These are phyloP conservation scores for Arthrobotrys conoides DNA, from an alignment of 2,329 filamentous ascomycete genomes.

Conservation along the genomic window DNA sequence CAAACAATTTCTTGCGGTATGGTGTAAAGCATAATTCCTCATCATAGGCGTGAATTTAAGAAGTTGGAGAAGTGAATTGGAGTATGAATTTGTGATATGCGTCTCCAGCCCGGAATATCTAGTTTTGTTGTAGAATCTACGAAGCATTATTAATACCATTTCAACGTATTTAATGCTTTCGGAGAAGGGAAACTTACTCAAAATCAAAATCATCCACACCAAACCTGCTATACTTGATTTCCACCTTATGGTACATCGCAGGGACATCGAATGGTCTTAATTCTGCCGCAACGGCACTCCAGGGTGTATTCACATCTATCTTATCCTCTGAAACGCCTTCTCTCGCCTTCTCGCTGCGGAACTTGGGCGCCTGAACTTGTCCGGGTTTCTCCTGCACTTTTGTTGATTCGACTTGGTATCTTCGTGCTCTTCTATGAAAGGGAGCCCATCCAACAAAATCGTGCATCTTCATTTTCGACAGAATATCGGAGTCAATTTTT, in stretches of 20 bases:
- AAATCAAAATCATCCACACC: slow-evolving; percentile 99
- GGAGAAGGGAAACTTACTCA: slow-evolving; percentile 72
- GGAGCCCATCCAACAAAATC: slow-evolving; percentile 84
- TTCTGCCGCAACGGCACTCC: slow-evolving; percentile 75
- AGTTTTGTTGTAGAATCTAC: slow-evolving; percentile 88
- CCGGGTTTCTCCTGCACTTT: slow-evolving; percentile 75
- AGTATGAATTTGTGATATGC: slow-evolving; percentile 96
- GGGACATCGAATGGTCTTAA: slow-evolving; percentile 75
- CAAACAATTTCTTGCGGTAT: slow-evolving; percentile 87
- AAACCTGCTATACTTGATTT: slow-evolving; percentile 99
- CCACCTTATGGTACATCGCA: slow-evolving; percentile 90
- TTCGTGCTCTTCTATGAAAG: slow-evolving; percentile 79
- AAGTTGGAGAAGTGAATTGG: slow-evolving; percentile 90
- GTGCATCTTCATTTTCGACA: slow-evolving; percentile 77
- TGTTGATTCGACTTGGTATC: slow-evolving; percentile 88
- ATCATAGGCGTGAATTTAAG: slow-evolving; percentile 90
- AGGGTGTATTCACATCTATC: slow-evolving; percentile 74
- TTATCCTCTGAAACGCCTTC: slow-evolving; percentile 68
- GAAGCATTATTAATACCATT: background rate
- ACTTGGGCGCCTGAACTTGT: slow-evolving; percentile 83
- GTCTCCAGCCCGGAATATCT: slow-evolving; percentile 92
- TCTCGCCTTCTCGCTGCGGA: slow-evolving; percentile 91
- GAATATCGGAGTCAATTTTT: slow-evolving; percentile 79
- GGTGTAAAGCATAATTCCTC: slow-evolving; percentile 88
- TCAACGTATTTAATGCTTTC: background rate